Evolutionary conservation across 2,329 filamentous ascomycete genomes (phyloP).

Genomic region (Alternaria ethzedia): DNA sequence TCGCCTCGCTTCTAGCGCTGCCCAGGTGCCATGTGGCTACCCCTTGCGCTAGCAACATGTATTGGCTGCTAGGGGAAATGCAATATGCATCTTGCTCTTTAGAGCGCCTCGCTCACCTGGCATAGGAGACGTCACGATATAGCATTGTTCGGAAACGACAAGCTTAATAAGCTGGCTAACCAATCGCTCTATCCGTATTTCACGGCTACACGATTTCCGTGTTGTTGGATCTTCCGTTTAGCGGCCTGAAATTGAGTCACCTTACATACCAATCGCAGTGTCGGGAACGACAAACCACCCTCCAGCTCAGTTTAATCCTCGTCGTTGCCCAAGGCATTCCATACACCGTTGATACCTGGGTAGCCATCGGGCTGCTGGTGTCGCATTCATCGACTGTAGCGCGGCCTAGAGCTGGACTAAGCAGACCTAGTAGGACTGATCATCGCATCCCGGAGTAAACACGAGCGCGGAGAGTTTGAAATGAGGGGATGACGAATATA

Average conservation of each 20-base stretch:
- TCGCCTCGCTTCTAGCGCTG: neutral
- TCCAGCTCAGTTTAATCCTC: too few species aligned
- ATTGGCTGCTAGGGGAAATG: conserved; percentile 1
- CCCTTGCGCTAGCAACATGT: conserved; percentile 8
- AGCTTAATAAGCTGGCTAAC: neutral
- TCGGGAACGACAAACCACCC: too few species aligned
- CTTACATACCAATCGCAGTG: too few species aligned
- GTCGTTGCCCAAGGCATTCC: too few species aligned
- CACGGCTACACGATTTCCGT: neutral
- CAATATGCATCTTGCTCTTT: conserved; percentile 2
- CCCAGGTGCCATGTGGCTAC: conserved; percentile 2
- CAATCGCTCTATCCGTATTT: fast-evolving
- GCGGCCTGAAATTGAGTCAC: too few species aligned
- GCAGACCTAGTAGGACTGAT: neutral
- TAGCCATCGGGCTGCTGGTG: neutral
- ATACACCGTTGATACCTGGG: neutral
- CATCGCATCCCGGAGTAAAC: neutral
- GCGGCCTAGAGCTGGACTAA: neutral
- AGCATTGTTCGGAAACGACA: neutral
- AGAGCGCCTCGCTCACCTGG: neutral
- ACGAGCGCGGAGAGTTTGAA: neutral
- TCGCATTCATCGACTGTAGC: neutral
- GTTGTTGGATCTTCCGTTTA: neutral
- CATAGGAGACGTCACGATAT: neutral
- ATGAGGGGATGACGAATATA: neutral